Conservation (phyloP, 164 flowering plant species). For the Umbellularia californica region DNA sequence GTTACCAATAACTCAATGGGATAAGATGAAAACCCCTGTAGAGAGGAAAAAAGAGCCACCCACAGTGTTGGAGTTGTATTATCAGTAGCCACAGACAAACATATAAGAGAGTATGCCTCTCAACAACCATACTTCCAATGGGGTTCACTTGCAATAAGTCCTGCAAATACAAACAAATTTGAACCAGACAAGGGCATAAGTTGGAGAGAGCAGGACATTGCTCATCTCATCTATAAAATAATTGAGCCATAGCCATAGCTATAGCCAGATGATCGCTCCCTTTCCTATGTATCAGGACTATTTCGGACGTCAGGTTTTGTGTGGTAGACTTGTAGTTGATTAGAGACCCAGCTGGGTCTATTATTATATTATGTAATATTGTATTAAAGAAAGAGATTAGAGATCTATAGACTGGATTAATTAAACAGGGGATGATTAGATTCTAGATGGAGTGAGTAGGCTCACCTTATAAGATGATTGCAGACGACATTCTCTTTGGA, state of each 20-base stretch:
- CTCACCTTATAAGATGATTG: constrained; percentile 42
- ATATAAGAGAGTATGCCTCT: neutral
- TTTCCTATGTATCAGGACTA: neutral
- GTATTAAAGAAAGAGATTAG: neutral
- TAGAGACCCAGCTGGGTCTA: neutral
- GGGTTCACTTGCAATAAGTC: neutral
- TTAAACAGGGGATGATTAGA: constrained; percentile 29
- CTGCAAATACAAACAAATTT: constrained; percentile 26
- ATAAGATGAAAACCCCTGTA: too few species aligned
- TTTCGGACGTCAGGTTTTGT: neutral
- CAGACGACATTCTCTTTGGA: constrained; percentile 41
- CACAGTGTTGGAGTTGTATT: neutral
- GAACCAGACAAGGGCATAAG: constrained; percentile 29
- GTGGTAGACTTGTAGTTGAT: neutral
- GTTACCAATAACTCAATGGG: too few species aligned
- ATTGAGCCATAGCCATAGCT: neutral
- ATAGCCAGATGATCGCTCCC: neutral
- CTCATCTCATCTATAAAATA: neutral
- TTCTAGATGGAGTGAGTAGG: constrained; percentile 34
- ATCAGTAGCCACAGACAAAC: neutral
- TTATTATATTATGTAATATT: too few species aligned
- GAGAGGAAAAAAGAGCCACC: too few species aligned
- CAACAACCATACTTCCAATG: neutral
- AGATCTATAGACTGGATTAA: constrained; percentile 7
- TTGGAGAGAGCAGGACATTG: neutral